A percentile compares a stretch with the other conserved stretches of the same genome.
Evolutionary conservation across 805 yeast genomes (phyloP).

Genomic region (Metschnikowia lachancei): DNA sequence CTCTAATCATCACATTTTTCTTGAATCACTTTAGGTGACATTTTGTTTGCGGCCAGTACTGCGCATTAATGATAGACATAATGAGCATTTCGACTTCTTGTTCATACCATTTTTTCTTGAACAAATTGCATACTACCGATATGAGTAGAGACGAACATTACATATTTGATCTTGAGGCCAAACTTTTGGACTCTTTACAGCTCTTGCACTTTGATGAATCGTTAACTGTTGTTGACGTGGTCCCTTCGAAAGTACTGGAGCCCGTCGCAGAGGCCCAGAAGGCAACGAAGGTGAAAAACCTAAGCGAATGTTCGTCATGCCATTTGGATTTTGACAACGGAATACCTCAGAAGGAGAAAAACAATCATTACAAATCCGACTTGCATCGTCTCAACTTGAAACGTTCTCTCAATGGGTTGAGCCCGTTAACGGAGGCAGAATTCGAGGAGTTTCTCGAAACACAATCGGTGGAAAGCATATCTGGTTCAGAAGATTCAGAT

Average conservation of each 20-base stretch:
- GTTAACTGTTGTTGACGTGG: conserved; percentile 7
- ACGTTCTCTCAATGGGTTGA: conserved; percentile 45
- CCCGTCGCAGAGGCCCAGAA: not conserved
- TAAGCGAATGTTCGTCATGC: conserved; percentile 22
- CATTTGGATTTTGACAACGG: conserved; percentile 8
- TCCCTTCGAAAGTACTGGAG: not conserved
- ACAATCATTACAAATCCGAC: conserved; percentile 56
- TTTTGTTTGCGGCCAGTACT: not conserved
- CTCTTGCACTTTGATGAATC: conserved; percentile 18
- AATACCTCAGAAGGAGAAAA: conserved; percentile 16
- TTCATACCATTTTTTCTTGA: not conserved
- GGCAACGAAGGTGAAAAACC: conserved; percentile 15
- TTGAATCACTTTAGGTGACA: not conserved
- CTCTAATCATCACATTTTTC: too few relatives aligned
- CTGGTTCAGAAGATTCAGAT: conserved; percentile 51
- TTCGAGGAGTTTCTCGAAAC: conserved; percentile 55
- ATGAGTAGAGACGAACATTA: conserved; percentile 13
- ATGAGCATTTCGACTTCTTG: not conserved
- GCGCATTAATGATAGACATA: not conserved
- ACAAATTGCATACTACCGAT: not conserved
- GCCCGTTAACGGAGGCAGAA: conserved; percentile 51
- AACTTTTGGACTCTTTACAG: conserved; percentile 7
- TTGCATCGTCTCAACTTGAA: conserved; percentile 59
- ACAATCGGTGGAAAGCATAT: conserved; percentile 52
- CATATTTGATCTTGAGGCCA: conserved; percentile 9